A percentile compares a stretch with the other conserved stretches of the same genome.
Conservation (phyloP, 164 flowering plant species). For the Magnolia kwangsiensis region DNA sequence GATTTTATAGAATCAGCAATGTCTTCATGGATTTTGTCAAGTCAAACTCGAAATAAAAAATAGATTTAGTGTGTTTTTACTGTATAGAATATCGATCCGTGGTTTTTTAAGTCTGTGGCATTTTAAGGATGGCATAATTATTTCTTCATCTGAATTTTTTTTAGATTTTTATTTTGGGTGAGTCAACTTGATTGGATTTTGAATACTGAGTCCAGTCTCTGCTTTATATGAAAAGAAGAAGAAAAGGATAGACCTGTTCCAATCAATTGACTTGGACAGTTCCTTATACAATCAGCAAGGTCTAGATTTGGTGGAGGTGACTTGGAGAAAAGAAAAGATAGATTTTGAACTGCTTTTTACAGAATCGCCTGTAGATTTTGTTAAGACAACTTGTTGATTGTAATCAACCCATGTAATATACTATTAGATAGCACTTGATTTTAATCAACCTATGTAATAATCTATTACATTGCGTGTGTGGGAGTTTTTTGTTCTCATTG, state of each 20-base stretch:
- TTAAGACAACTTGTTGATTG: background rate
- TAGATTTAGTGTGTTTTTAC: no score
- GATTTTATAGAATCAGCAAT: background rate
- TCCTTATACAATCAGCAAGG: background rate
- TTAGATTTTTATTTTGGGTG: background rate
- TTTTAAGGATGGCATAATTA: no score
- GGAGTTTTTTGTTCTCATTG: no score
- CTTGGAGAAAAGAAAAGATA: no score
- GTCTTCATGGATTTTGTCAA: background rate
- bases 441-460: no score
- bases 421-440: no score
- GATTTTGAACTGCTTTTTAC: background rate
- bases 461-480: no score
- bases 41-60: background rate
- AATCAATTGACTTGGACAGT: background rate
- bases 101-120: no score
- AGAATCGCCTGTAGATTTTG: background rate
- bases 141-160: no score
- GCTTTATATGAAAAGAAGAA: background rate
- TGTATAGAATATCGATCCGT: no score
- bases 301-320: background rate
- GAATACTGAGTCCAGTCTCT: background rate
- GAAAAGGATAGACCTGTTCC: background rate
- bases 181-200: background rate
- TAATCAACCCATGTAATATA: no score